Conservation (phyloP, 73 alveolate genomes). For the Blepharisma japonicum region DNA sequence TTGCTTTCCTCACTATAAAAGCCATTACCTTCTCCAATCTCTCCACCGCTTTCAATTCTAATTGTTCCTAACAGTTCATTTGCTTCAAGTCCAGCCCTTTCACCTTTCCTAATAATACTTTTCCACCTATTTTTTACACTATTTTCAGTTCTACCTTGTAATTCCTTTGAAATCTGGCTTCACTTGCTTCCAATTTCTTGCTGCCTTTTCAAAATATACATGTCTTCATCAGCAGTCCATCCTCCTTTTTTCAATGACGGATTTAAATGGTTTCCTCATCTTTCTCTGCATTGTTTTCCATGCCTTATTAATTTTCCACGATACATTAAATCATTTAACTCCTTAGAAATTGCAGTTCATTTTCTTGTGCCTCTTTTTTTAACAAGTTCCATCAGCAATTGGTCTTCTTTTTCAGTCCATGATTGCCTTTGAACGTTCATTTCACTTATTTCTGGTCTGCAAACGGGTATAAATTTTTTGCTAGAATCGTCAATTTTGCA, state of each 20-base stretch:
- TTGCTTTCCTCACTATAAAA: too few relatives aligned
- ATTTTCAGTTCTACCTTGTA: background rate
- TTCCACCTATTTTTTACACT: background rate
- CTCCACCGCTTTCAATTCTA: too few relatives aligned
- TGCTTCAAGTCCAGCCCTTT: background rate
- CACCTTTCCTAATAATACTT: background rate
- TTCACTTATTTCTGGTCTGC: too few relatives aligned
- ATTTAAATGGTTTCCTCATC: background rate
- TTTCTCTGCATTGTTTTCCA: conserved; percentile 4
- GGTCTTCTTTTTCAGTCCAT: too few relatives aligned
- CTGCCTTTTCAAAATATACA: background rate
- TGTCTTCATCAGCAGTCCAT: background rate
- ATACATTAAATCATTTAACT: background rate
- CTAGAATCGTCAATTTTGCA: too few relatives aligned
- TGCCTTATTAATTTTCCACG: background rate
- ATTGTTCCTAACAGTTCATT: too few relatives aligned
- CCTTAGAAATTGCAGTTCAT: too few relatives aligned
- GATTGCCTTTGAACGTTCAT: too few relatives aligned
- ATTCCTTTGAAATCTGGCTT: background rate
- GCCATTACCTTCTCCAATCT: too few relatives aligned
- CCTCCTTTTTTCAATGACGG: conserved; percentile 5
- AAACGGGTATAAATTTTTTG: too few relatives aligned
- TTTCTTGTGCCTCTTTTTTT: too few relatives aligned
- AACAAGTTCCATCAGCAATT: too few relatives aligned
- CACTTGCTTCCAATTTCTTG: background rate